These are phyloP conservation scores for Globisporangium orthogonon DNA, from an alignment of 352 stramenopile species.

Conservation along the genomic window DNA sequence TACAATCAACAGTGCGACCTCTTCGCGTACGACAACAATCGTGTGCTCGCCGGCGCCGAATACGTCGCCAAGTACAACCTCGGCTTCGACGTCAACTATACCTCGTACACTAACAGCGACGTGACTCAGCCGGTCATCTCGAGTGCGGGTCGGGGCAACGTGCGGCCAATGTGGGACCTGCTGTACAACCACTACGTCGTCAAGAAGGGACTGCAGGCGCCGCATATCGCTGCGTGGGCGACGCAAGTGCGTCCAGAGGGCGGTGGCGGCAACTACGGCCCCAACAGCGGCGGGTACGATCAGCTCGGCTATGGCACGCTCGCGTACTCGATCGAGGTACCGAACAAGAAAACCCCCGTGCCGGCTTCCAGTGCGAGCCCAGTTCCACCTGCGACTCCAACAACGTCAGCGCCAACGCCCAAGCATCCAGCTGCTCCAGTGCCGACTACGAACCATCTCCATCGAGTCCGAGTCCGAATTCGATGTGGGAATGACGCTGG, in stretches of 20 bases:
- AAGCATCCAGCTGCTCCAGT: too few relatives aligned
- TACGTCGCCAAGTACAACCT: constrained; percentile 20
- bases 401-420: too few relatives aligned
- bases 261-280: constrained; percentile 16
- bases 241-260: constrained; percentile 11
- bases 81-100: constrained; percentile 11
- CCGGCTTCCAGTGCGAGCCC: background rate
- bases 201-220: constrained; percentile 9
- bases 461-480: background rate
- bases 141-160: background rate
- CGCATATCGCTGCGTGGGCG: constrained; percentile 8
- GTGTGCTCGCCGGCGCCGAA: constrained; percentile 14
- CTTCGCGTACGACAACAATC: constrained; percentile 17
- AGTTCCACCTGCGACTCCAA: background rate
- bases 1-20: constrained; percentile 15
- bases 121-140: constrained; percentile 14
- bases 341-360: background rate
- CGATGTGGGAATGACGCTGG: background rate
- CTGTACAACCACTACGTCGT: constrained; percentile 19
- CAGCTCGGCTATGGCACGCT: constrained; percentile 18
- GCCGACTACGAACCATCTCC: too few relatives aligned
- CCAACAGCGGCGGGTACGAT: constrained; percentile 16
- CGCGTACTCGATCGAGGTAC: constrained; percentile 8
- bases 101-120: constrained; percentile 17
- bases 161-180: constrained; percentile 13